These are phyloP conservation scores for Gracilaria domingensis DNA, from an alignment of 23 red algal species.

Conservation along the genomic window DNA sequence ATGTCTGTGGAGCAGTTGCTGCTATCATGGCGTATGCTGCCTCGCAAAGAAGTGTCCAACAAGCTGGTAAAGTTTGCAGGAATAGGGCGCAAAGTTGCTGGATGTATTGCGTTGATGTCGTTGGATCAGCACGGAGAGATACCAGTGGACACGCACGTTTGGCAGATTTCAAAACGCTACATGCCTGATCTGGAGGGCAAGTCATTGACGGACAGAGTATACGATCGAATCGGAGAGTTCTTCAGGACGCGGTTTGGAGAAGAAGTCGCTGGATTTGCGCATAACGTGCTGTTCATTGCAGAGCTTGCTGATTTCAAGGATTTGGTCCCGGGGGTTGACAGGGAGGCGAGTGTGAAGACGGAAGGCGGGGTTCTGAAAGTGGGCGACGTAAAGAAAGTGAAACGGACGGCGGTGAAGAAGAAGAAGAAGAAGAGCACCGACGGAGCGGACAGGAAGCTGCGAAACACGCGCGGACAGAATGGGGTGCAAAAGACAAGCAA, in stretches of 20 bases:
- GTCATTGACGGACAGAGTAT: conserved; percentile 78
- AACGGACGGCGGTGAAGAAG: background rate
- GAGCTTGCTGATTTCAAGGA: conserved; percentile 80
- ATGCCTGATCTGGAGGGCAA: conserved; percentile 80
- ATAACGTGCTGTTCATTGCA: conserved; percentile 82
- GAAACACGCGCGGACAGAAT: background rate
- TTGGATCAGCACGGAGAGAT: conserved; percentile 88
- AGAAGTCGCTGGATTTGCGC: conserved; percentile 73
- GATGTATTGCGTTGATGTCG: conserved; percentile 86
- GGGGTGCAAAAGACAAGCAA: conserved; percentile 10
- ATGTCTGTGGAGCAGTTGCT: conserved; percentile 60
- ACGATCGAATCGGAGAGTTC: conserved; percentile 78
- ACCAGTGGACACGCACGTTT: conserved; percentile 95
- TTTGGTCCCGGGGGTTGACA: background rate
- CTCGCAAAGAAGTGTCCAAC: conserved; percentile 59
- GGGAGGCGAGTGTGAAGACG: background rate
- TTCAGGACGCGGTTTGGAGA: conserved; percentile 88
- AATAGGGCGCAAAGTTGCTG: conserved; percentile 94
- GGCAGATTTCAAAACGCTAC: conserved; percentile 87
- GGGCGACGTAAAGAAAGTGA: background rate
- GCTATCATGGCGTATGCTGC: conserved; percentile 38
- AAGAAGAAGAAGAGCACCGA: background rate
- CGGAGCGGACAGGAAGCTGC: background rate
- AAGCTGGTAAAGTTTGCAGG: conserved; percentile 73
- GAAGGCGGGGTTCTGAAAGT: background rate